Percentiles rank a stretch among this genome's conserved stretches.
phyloP scores from a whole-genome alignment of 2,329 filamentous ascomycete species.

The Pestalotiopsis sp. region DNA sequence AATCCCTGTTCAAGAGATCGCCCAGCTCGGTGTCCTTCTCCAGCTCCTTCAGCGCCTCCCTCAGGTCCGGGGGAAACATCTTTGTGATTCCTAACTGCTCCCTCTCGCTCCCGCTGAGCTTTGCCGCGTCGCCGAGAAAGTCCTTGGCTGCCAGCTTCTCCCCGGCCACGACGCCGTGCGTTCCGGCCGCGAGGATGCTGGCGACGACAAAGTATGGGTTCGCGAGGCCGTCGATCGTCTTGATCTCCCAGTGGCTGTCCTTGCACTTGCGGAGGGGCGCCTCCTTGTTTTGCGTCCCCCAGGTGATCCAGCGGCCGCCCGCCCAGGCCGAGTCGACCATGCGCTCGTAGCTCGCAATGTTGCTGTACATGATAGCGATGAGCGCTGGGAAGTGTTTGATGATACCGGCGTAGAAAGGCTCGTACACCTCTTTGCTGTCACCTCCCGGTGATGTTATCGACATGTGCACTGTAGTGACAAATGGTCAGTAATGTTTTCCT shows the following conservation, averaged over 20 bases:
- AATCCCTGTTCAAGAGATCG: constrained; percentile 44
- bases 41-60: constrained; percentile 56
- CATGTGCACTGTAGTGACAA: constrained; percentile 52
- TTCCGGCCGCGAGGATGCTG: constrained; percentile 62
- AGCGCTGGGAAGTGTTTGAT: constrained; percentile 66
- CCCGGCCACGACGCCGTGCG: constrained; percentile 51
- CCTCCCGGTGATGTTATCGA: constrained; percentile 54
- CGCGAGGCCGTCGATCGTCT: constrained; percentile 75
- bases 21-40: constrained; percentile 47
- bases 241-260: constrained; percentile 74
- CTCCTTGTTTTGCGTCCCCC: constrained; percentile 83
- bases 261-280: constrained; percentile 69
- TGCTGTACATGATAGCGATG: constrained; percentile 69
- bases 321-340: constrained; percentile 72
- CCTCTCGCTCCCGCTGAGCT: constrained; percentile 48
- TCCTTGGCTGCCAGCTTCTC: constrained; percentile 52
- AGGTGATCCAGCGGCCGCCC: constrained; percentile 76
- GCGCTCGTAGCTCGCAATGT: constrained; percentile 68
- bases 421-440: constrained; percentile 47
- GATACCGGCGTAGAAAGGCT: constrained; percentile 72
- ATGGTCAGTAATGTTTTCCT: background rate
- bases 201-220: constrained; percentile 75
- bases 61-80: constrained; percentile 56
- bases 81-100: constrained; percentile 51
- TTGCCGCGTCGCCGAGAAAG: constrained; percentile 55